Conservation (phyloP, 1,284 basidiomycete genomes). For the Agroathelia rolfsii region DNA sequence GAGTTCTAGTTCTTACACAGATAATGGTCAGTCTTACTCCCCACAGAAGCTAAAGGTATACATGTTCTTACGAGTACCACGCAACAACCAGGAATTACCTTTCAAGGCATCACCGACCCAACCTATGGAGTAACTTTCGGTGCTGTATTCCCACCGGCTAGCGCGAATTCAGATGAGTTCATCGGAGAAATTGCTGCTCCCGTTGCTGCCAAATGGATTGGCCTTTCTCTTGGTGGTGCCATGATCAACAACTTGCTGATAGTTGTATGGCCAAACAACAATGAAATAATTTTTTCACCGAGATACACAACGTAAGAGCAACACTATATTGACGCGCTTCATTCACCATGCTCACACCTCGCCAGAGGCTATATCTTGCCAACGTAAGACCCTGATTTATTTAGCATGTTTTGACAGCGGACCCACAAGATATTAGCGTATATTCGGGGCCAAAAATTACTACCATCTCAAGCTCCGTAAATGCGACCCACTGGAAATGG, state of each 20-base stretch:
- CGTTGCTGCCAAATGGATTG: conserved; percentile 41
- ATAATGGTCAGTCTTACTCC: too few species aligned
- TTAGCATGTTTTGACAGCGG: too few species aligned
- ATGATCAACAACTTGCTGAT: conserved; percentile 48
- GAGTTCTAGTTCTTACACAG: too few species aligned
- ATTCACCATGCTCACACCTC: too few species aligned
- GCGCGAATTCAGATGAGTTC: conserved; percentile 38
- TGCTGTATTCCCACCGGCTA: conserved; percentile 41
- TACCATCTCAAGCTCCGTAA: conserved; percentile 31
- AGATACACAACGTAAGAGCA: conserved; percentile 40
- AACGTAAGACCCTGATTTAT: conserved; percentile 1
- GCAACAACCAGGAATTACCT: conserved; percentile 49
- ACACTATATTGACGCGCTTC: too few species aligned
- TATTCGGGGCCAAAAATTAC: conserved; percentile 37
- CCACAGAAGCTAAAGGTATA: too few species aligned
- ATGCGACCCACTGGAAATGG: conserved; percentile 48
- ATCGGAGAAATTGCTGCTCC: conserved; percentile 55
- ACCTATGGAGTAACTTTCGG: conserved; percentile 41
- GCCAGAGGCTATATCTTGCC: conserved; percentile 3
- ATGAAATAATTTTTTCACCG: conserved; percentile 39
- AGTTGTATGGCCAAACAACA: conserved; percentile 51
- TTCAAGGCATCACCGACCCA: conserved; percentile 40
- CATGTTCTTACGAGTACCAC: too few species aligned
- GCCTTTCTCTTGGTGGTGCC: conserved; percentile 38
- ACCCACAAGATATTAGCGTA: conserved; percentile 15